Percentiles rank a stretch among this genome's conserved stretches.
Evolutionary conservation across 2,329 filamentous ascomycete genomes (phyloP).

Genomic region (Colletotrichum melonis): DNA sequence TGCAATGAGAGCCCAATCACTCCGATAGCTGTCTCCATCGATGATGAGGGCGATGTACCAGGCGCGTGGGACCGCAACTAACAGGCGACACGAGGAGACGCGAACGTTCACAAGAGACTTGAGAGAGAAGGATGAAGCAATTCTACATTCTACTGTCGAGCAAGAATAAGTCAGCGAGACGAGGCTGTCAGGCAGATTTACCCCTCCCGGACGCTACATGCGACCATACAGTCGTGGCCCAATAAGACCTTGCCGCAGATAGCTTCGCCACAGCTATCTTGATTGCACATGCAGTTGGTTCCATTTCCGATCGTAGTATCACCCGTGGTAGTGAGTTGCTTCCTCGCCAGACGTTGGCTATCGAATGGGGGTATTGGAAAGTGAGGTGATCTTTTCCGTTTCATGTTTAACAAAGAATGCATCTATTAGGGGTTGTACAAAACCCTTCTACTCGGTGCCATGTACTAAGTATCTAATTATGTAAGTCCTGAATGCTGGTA

Average conservation of each 20-base stretch:
- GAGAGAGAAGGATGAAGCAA: neutral
- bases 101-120: neutral
- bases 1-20: conserved; percentile 20
- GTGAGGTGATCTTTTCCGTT: neutral
- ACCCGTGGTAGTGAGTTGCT: neutral
- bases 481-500: neutral
- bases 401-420: neutral
- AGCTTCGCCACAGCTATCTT: neutral
- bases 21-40: conserved; percentile 26
- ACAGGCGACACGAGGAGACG: neutral
- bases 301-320: neutral
- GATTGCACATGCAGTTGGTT: neutral
- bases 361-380: neutral
- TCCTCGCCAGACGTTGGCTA: neutral
- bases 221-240: neutral
- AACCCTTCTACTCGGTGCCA: neutral
- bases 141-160: neutral
- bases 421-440: neutral
- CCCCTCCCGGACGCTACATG: neutral
- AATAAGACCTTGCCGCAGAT: neutral
- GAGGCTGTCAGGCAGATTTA: neutral
- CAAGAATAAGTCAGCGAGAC: neutral
- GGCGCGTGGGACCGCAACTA: neutral
- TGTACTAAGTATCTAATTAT: neutral
- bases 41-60: neutral